Evolutionary conservation across 1,139 yeast genomes (phyloP).

Genomic region (Geotrichum fermentans): DNA sequence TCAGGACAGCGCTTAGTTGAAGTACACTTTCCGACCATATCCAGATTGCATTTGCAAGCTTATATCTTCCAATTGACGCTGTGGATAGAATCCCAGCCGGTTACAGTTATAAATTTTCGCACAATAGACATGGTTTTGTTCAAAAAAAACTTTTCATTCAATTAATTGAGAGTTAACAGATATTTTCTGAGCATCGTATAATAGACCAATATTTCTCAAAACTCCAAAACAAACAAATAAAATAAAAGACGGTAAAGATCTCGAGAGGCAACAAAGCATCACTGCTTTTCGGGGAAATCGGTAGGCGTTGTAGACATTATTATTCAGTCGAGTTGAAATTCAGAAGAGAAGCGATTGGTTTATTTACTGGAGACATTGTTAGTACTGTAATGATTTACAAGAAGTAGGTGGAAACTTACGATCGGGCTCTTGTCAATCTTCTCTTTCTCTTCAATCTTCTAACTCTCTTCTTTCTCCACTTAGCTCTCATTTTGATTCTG

Average conservation of each 20-base stretch:
- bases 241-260: background rate
- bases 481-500: constrained; percentile 32
- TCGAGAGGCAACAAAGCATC: background rate
- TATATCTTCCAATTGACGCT: too few relatives aligned
- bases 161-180: background rate
- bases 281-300: background rate
- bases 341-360: constrained; percentile 6
- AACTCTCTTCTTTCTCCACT: constrained; percentile 98
- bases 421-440: constrained; percentile 99
- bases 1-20: too few relatives aligned
- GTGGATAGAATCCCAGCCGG: too few relatives aligned
- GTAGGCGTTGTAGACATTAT: background rate
- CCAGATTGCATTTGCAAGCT: too few relatives aligned
- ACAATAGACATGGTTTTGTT: background rate
- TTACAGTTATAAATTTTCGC: background rate
- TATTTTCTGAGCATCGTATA: constrained; percentile 1
- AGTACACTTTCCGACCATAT: too few relatives aligned
- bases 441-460: constrained; percentile 99
- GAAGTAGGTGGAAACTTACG: constrained; percentile 24
- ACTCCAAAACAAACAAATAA: background rate
- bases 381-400: background rate
- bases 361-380: constrained; percentile 12
- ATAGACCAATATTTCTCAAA: background rate
- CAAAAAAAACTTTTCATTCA: background rate
- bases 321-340: constrained; percentile 9